These are phyloP conservation scores for Trametes elegans DNA, from an alignment of 768 basidiomycete genomes.

Conservation along the genomic window DNA sequence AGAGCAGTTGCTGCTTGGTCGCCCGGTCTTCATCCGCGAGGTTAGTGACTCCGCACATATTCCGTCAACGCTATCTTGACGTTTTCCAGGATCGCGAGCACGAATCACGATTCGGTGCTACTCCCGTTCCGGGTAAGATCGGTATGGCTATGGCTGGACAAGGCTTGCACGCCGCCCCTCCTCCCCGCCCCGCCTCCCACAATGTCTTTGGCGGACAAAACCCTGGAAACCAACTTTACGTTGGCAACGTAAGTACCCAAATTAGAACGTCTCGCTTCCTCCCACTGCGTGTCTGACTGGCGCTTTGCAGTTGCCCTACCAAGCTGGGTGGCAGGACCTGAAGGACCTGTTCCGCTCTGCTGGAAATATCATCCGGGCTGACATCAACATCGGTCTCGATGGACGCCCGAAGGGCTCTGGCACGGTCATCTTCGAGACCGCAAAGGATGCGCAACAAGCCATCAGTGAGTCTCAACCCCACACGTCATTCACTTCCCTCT, in stretches of 20 bases:
- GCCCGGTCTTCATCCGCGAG: slow-evolving; percentile 96
- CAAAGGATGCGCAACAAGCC: slow-evolving; percentile 88
- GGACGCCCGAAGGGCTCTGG: slow-evolving; percentile 95
- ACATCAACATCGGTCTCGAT: slow-evolving; percentile 91
- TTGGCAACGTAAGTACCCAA: slow-evolving; percentile 70
- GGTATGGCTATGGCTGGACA: slow-evolving; percentile 97
- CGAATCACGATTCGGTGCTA: slow-evolving; percentile 92
- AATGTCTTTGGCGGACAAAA: slow-evolving; percentile 67
- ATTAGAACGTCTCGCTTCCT: too few relatives aligned
- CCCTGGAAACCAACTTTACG: slow-evolving; percentile 91
- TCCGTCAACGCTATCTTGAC: not conserved
- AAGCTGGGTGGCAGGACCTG: slow-evolving; percentile 98
- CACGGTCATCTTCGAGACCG: slow-evolving; percentile 92
- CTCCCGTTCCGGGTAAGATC: slow-evolving; percentile 94
- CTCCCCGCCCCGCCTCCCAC: slow-evolving; percentile 80
- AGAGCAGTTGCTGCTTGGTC: slow-evolving; percentile 86
- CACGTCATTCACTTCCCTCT: not conserved
- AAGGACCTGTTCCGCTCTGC: slow-evolving; percentile 97
- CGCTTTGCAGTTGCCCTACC: slow-evolving; percentile 73
- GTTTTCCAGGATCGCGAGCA: slow-evolving; percentile 85
- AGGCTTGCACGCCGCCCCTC: slow-evolving; percentile 73
- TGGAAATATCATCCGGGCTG: slow-evolving; percentile 92
- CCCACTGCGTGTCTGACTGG: not conserved
- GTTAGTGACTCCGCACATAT: slow-evolving; percentile 41
- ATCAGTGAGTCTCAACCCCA: slow-evolving; percentile 61